A percentile compares a stretch with the other conserved stretches of the same genome.
Conservation (phyloP, 1,284 basidiomycete genomes). For the Heliocybe sulcata region DNA sequence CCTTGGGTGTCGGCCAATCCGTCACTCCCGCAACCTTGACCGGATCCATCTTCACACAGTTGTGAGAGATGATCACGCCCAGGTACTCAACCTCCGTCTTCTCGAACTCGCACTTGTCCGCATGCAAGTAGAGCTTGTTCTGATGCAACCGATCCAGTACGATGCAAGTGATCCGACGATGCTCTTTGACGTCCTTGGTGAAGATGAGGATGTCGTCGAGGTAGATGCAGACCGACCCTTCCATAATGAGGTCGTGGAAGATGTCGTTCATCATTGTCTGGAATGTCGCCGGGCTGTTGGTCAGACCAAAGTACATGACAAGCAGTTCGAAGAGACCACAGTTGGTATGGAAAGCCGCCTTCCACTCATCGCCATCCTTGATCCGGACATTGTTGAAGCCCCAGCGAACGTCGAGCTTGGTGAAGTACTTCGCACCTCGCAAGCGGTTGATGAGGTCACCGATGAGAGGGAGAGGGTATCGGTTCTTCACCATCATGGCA, state of each 20-base stretch:
- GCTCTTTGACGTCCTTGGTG: constrained; percentile 7
- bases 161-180: constrained; percentile 14
- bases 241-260: constrained; percentile 15
- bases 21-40: constrained; percentile 24
- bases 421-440: background rate
- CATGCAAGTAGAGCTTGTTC: constrained; percentile 23
- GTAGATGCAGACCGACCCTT: constrained; percentile 16
- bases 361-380: constrained; percentile 16
- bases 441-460: background rate
- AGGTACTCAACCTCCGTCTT: constrained; percentile 25
- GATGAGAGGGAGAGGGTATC: constrained; percentile 1
- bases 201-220: constrained; percentile 21
- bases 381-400: constrained; percentile 13
- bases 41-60: constrained; percentile 24
- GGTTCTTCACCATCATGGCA: background rate
- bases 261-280: constrained; percentile 16
- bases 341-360: constrained; percentile 18
- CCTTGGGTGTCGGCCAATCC: constrained; percentile 24
- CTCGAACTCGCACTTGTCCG: constrained; percentile 32
- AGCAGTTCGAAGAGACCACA: constrained; percentile 19
- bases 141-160: constrained; percentile 25
- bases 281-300: constrained; percentile 18
- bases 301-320: constrained; percentile 22
- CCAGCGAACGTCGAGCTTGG: background rate
- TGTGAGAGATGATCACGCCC: constrained; percentile 23